These are phyloP conservation scores for Candida michaelii DNA, from an alignment of 805 yeast species.

Conservation along the genomic window DNA sequence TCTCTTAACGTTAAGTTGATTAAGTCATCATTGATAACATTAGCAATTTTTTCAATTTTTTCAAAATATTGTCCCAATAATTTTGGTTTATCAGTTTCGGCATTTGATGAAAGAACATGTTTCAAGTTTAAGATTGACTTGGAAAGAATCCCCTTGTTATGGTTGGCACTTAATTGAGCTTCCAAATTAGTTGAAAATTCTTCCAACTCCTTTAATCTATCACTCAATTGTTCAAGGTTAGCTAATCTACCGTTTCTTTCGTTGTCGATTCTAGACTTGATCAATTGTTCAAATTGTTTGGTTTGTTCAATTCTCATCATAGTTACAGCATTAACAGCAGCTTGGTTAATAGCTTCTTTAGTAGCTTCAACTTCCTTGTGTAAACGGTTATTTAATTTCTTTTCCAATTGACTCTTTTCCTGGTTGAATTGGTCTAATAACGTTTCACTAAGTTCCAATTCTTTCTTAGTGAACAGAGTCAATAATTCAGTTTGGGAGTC, in stretches of 20 bases:
- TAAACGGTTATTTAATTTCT: conserved; percentile 58
- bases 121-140: conserved; percentile 34
- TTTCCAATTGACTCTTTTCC: conserved; percentile 61
- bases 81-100: conserved; percentile 24
- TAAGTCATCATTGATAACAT: conserved; percentile 32
- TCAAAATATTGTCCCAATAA: conserved; percentile 41
- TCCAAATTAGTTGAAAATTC: conserved; percentile 48
- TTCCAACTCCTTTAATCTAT: conserved; percentile 56
- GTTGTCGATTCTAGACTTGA: conserved; percentile 30
- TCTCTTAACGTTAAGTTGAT: conserved; percentile 31
- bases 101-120: conserved; percentile 23
- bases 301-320: conserved; percentile 69
- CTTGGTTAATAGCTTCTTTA: conserved; percentile 60
- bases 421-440: conserved; percentile 60
- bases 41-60: conserved; percentile 18
- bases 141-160: conserved; percentile 32
- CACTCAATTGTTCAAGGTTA: conserved; percentile 59
- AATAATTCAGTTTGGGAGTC: conserved; percentile 40
- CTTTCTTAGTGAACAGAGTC: conserved; percentile 43
- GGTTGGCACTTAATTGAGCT: conserved; percentile 32
- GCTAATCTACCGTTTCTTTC: conserved; percentile 77
- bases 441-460: conserved; percentile 56
- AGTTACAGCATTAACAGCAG: conserved; percentile 71
- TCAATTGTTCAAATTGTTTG: conserved; percentile 42
- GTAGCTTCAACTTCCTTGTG: conserved; percentile 66